These are phyloP conservation scores for Dianthus caryophyllus DNA, from an alignment of 148 eudicot species.

Conservation along the genomic window DNA sequence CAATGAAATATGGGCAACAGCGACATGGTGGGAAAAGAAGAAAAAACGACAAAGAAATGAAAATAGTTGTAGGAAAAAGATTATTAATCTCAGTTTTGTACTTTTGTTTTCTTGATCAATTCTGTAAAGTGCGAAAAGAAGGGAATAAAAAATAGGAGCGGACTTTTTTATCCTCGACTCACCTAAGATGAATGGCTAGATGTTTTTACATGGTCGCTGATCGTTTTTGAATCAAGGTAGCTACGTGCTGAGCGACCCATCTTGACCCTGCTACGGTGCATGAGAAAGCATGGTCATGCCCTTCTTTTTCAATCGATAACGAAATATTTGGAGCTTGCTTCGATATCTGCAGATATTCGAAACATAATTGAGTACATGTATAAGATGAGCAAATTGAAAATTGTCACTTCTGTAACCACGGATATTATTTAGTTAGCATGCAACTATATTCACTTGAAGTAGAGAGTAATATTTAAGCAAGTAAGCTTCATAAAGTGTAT, in stretches of 20 bases:
- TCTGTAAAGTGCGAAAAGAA: background rate
- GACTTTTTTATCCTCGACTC: background rate
- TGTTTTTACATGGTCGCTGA: constrained; percentile 21
- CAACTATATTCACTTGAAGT: no score
- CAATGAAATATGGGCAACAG: no score
- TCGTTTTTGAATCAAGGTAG: constrained; percentile 45
- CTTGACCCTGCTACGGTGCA: constrained; percentile 77
- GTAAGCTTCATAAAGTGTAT: no score
- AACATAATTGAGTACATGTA: background rate
- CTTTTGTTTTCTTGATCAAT: background rate
- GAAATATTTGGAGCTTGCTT: constrained; percentile 52
- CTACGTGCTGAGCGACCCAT: constrained; percentile 80
- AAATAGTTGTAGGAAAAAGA: no score
- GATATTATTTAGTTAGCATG: no score
- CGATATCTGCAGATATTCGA: constrained; percentile 41
- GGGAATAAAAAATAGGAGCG: background rate
- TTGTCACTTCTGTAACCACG: no score
- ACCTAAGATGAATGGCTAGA: background rate
- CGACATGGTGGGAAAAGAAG: no score
- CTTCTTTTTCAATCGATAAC: constrained; percentile 63
- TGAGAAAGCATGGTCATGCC: constrained; percentile 70
- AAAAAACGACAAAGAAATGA: no score
- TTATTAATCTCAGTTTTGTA: background rate
- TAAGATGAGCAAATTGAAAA: background rate
- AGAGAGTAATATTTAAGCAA: no score